Base-by-base conservation (phyloP, 345 rosid genomes). In the Melastoma malabathricum region DNA sequence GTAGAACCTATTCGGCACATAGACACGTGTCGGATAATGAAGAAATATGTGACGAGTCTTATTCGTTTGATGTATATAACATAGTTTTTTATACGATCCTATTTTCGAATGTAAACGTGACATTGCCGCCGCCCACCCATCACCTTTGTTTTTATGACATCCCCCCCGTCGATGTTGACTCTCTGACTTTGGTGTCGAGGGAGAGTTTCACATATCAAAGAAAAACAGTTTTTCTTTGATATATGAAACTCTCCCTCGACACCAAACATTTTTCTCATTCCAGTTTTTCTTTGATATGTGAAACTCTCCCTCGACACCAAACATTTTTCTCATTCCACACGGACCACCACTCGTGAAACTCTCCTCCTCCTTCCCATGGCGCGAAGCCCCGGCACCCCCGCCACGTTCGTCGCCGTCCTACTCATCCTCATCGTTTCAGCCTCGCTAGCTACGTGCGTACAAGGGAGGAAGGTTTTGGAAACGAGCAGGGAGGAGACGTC, bases 401-500 rank as follows among this genome's bases (percentile, higher is more conserved):
- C 41, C 41, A 14, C 44, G 43, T 43, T 57, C 14, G 16, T 67
- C n/a, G 39, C 16, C 0, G 20, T 64, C 61, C 39, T 78, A 48
- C 15, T 80, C 27, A 59, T 64, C 67, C 49, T 73, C 45, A 41
- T 65, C 2, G 4, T 64, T 2, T 65, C 55, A 15, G 63, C 77
- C 34, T 57, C 74, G 15, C 58, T 66, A 20, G 46, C 70, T 18
- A 50, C 70, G 4, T 43, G 18, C 45, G 51, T 46, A 10, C 73
- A 72, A 44, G 69, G 80, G 17, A 77, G 97, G 67, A 81, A 79
- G 69, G 60, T 79, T 14, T 5, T 58, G 18, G 41, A 31, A 25
- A 10, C 48, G 18, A 41, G 25, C 18, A 34, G 44, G 13, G 47
- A 44, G 52, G 49, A 50, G 43, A 23, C 22, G 44, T 51, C 44